Evolutionary conservation across 768 basidiomycete genomes (phyloP), one percentile per base, ranked within the genome.

Genomic region (Strobilomyces confusus): DNA sequence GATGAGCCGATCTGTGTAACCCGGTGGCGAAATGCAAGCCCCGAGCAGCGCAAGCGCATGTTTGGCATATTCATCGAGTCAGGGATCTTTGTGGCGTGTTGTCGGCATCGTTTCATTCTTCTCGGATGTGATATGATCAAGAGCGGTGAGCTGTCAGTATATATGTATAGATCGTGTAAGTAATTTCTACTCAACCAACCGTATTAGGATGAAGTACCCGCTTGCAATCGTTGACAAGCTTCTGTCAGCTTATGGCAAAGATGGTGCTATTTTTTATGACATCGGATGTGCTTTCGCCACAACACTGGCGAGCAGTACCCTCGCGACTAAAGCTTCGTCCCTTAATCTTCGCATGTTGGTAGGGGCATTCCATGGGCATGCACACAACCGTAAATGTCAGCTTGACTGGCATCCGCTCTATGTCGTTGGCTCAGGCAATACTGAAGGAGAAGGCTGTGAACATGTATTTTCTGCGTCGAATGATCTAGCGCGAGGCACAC

Each of bases 61-160:
- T 53, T 52, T 14, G 0, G 19, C 0, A 19, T 58, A 0, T 63
- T 61, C 30, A 2, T 54, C 0, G 48, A 62, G 22, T 44, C 49
- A 0, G 54, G 53, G 0, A 52, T 60, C 0, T 60, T 60, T 1
- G 4, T 61, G 32, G 47, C 55, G 7, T 23, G 22, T 0, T 63
- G 61, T 19, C 12, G 30, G 0, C 59, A 58, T 45, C n/a, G 26
- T 4, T 53, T 60, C 26, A 32, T 58, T 3, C 17, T 62, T 0
- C 9, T 60, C 0, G 40, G 5, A 0, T 62, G 56, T 12, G 47
- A 62, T 15, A 62, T 62, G 59, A 25, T 62, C 4, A 41, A 51
- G 17, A 62, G 61, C 17, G 51, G 59, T 1, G 49, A 62, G 8
- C 14, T 62, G 59, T 62, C 7, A 22, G 20, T 37, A 0, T 29